Evolutionary conservation across 805 yeast genomes (phyloP).

Genomic region (Kuraishia piskuri): DNA sequence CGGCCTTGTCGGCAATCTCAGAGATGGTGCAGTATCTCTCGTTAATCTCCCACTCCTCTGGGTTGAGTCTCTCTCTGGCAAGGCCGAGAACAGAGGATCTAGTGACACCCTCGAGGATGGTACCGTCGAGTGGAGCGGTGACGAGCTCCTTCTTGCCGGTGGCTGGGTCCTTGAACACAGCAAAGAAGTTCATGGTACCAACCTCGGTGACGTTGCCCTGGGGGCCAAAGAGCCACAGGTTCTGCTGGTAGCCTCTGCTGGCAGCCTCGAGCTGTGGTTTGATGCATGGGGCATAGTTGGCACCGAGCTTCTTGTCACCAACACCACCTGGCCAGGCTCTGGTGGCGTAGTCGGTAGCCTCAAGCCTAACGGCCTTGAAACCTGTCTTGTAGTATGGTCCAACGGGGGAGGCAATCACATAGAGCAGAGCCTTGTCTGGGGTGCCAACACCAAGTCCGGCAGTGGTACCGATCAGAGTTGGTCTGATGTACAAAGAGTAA

Average conservation of each 20-base stretch:
- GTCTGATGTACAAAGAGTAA: conserved; percentile 87
- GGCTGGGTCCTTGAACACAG: conserved; percentile 66
- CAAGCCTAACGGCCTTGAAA: conserved; percentile 88
- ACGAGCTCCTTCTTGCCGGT: conserved; percentile 86
- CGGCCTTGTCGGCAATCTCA: conserved; percentile 74
- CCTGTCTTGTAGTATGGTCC: conserved; percentile 96
- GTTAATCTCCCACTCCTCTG: conserved; percentile 69
- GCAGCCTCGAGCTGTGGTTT: conserved; percentile 90
- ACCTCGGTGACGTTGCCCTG: conserved; percentile 88
- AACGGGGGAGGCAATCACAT: conserved; percentile 88
- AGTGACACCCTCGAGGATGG: conserved; percentile 94
- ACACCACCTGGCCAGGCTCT: conserved; percentile 99
- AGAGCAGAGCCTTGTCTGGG: conserved; percentile 77
- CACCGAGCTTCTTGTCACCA: conserved; percentile 95
- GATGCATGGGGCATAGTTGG: conserved; percentile 95
- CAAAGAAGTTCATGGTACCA: conserved; percentile 95
- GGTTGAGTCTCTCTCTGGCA: conserved; percentile 67
- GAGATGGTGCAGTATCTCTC: conserved; percentile 80
- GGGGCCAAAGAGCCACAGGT: conserved; percentile 92
- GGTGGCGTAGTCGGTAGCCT: conserved; percentile 92
- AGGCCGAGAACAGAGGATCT: conserved; percentile 79
- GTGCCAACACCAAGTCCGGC: conserved; percentile 79
- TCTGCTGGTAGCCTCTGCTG: conserved; percentile 86
- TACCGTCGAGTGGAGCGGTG: conserved; percentile 96
- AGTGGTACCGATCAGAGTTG: conserved; percentile 91